Conservation (phyloP, 345 rosid genomes). For the Euclidium syriacum region DNA sequence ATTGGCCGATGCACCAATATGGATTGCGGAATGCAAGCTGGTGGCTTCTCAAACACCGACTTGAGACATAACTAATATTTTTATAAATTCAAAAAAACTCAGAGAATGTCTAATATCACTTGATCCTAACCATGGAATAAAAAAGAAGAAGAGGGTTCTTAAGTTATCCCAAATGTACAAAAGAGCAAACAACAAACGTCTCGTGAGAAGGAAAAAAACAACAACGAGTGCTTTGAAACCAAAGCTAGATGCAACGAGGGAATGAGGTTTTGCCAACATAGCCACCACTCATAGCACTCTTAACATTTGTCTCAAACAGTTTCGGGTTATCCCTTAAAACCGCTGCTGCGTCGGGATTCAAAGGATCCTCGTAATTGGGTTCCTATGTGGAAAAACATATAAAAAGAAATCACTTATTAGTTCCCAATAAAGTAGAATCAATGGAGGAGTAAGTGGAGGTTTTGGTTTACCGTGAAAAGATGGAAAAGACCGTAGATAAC, state of each 20-base stretch:
- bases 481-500: conserved; percentile 65
- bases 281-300: conserved; percentile 68
- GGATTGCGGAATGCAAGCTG: too few species aligned
- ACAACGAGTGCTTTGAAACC: too few species aligned
- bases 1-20: too few species aligned
- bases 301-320: conserved; percentile 51
- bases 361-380: conserved; percentile 86
- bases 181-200: too few species aligned
- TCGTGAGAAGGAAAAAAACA: too few species aligned
- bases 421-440: neutral
- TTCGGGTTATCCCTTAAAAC: conserved; percentile 67
- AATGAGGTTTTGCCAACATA: conserved; percentile 52
- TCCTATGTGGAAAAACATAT: conserved; percentile 51
- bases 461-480: conserved; percentile 60
- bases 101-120: neutral
- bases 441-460: neutral
- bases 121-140: neutral
- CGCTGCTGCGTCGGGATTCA: conserved; percentile 76
- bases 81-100: too few species aligned
- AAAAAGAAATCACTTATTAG: neutral
- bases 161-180: too few species aligned
- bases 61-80: too few species aligned
- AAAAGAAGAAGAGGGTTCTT: neutral
- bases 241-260: conserved; percentile 43
- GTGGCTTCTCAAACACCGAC: too few species aligned